Evolutionary conservation across 192 early-diverging fungal species (phyloP).

Genomic region (Coemansia sp.): DNA sequence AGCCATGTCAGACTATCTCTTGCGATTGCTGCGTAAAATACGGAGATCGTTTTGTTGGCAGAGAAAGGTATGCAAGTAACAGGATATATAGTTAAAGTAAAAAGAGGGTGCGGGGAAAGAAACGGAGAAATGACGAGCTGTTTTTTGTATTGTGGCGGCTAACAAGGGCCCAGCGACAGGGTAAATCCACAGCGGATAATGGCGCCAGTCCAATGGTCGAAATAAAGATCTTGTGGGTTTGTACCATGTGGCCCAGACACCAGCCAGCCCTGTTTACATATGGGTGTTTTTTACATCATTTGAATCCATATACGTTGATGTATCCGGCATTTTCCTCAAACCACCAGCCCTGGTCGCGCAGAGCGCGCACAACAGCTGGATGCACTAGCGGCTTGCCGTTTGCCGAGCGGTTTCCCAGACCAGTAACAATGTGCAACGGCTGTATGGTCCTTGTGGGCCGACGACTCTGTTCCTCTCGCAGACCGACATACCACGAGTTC

Average conservation of each 20-base stretch:
- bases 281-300: neutral
- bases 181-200: neutral
- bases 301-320: slow-evolving; percentile 39
- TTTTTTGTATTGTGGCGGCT: too few species aligned
- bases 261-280: too few species aligned
- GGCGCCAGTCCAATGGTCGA: neutral
- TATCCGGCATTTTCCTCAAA: slow-evolving; percentile 57
- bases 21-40: too few species aligned
- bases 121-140: too few species aligned
- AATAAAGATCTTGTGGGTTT: neutral
- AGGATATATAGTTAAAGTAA: too few species aligned
- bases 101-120: too few species aligned
- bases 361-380: slow-evolving; percentile 47
- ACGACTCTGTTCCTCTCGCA: slow-evolving; percentile 12
- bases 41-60: too few species aligned
- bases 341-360: slow-evolving; percentile 59
- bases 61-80: too few species aligned
- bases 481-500: slow-evolving; percentile 56
- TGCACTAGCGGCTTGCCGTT: slow-evolving; percentile 57
- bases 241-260: neutral
- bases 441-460: neutral
- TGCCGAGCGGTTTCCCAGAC: slow-evolving; percentile 63
- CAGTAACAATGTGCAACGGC: slow-evolving; percentile 66
- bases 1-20: too few species aligned
- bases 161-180: too few species aligned